Conservation (phyloP, 108 stramenopile genomes). For the Cyclostephanos tholiformis region DNA sequence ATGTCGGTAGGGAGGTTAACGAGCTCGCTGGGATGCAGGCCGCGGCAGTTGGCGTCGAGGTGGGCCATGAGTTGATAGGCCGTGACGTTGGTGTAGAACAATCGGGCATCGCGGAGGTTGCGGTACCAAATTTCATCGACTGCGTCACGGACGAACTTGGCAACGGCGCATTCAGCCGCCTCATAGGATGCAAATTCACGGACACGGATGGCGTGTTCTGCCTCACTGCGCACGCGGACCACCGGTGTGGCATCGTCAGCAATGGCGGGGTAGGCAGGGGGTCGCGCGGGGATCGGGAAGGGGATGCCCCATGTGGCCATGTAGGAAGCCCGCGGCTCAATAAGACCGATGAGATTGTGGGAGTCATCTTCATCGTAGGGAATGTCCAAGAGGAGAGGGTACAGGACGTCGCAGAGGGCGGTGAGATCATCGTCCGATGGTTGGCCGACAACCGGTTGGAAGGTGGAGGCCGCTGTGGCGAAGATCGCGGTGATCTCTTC, state of each 20-base stretch:
- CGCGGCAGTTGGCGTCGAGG: conserved; percentile 2
- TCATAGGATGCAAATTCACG: neutral
- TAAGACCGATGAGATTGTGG: too few species aligned
- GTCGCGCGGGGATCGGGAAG: neutral
- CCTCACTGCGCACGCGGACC: neutral
- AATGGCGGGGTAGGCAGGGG: conserved; percentile 6
- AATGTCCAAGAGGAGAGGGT: too few species aligned
- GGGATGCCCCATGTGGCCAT: neutral
- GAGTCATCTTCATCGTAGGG: too few species aligned
- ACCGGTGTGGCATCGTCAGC: neutral
- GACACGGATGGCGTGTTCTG: conserved; percentile 4
- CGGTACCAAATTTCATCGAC: too few species aligned
- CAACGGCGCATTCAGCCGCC: neutral
- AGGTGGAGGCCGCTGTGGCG: too few species aligned
- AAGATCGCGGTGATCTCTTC: too few species aligned
- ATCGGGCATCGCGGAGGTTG: too few species aligned
- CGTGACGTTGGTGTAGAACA: too few species aligned
- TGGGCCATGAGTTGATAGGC: conserved; percentile 8
- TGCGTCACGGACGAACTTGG: too few species aligned
- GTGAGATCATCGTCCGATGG: too few species aligned
- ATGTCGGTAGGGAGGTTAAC: conserved; percentile 8
- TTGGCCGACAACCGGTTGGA: too few species aligned
- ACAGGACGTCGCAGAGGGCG: too few species aligned
- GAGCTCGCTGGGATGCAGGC: conserved; percentile 14
- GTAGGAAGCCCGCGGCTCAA: neutral